Evolutionary conservation across 768 basidiomycete genomes (phyloP).

Genomic region (Gymnopilus junonius): DNA sequence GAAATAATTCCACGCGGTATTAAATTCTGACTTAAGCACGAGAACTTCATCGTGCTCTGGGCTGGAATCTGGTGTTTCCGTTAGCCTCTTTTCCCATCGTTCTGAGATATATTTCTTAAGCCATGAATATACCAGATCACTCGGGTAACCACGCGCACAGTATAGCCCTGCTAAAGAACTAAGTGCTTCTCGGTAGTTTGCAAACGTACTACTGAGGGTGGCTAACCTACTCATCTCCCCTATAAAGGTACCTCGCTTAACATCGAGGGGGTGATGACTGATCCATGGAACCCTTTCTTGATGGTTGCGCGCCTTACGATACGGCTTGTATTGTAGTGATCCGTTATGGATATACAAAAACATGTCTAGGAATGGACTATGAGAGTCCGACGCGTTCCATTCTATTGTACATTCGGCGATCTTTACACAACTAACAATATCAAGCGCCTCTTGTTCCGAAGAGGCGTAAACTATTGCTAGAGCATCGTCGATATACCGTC

Average conservation of each 20-base stretch:
- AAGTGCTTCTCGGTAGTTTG: conserved; percentile 30
- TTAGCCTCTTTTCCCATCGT: too few species aligned
- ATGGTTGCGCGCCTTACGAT: conserved; percentile 10
- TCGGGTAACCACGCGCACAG: conserved; percentile 33
- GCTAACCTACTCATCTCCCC: conserved; percentile 27
- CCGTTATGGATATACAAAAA: background rate
- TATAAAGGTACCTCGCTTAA: conserved; percentile 27
- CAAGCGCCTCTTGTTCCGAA: conserved; percentile 14
- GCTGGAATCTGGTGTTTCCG: too few species aligned
- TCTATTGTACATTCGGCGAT: conserved; percentile 25
- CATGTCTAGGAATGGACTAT: background rate
- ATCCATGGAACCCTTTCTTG: conserved; percentile 32
- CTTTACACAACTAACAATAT: background rate
- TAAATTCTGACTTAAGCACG: too few species aligned
- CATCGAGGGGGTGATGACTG: conserved; percentile 26
- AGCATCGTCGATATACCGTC: conserved; percentile 38
- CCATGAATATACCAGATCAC: conserved; percentile 28
- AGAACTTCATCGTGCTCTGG: too few species aligned
- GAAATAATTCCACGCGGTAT: too few species aligned
- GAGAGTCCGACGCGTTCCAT: conserved; percentile 14
- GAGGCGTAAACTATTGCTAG: conserved; percentile 24
- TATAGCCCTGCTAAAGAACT: conserved; percentile 29
- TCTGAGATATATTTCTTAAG: conserved; percentile 24
- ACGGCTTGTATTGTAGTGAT: conserved; percentile 20
- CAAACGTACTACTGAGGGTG: conserved; percentile 28